Conservation (phyloP, 768 basidiomycete species). For the Hygrocybe coccinea region DNA sequence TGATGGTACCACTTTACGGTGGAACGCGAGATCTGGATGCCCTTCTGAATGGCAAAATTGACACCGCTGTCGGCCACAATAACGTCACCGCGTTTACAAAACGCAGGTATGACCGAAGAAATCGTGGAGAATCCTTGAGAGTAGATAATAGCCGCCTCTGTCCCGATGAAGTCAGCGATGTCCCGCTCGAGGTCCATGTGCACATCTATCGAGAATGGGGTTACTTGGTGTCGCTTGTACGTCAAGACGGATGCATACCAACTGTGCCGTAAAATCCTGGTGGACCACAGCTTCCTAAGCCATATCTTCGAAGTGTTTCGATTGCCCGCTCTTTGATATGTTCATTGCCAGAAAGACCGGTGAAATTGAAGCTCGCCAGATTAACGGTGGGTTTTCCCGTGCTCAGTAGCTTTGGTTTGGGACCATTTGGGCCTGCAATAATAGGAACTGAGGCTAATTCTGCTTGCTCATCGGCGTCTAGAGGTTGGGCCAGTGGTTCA, state of each 20-base stretch:
- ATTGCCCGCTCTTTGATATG: conserved; percentile 80
- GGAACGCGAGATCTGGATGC: conserved; percentile 87
- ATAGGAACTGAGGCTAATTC: conserved; percentile 75
- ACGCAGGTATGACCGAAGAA: conserved; percentile 92
- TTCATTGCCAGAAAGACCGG: conserved; percentile 85
- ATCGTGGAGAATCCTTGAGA: conserved; percentile 91
- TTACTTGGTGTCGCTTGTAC: neutral
- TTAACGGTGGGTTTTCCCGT: conserved; percentile 76
- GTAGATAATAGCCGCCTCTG: conserved; percentile 87
- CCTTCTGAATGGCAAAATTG: conserved; percentile 94
- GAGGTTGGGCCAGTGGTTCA: conserved; percentile 68
- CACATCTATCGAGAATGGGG: conserved; percentile 56
- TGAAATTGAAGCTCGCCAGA: conserved; percentile 87
- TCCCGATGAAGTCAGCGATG: conserved; percentile 85
- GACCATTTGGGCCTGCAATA: conserved; percentile 73
- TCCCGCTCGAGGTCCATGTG: conserved; percentile 86
- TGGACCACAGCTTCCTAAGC: conserved; percentile 92
- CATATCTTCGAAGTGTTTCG: conserved; percentile 81
- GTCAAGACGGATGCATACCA: conserved; percentile 46
- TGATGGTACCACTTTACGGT: conserved; percentile 96
- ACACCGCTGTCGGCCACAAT: conserved; percentile 98
- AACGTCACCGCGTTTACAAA: conserved; percentile 95
- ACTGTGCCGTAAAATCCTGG: conserved; percentile 96
- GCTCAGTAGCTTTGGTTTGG: conserved; percentile 72
- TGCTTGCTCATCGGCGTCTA: conserved; percentile 52